Evolutionary conservation across 108 stramenopile genomes (phyloP).

Genomic region (Pseudonitzschia delicatissima): DNA sequence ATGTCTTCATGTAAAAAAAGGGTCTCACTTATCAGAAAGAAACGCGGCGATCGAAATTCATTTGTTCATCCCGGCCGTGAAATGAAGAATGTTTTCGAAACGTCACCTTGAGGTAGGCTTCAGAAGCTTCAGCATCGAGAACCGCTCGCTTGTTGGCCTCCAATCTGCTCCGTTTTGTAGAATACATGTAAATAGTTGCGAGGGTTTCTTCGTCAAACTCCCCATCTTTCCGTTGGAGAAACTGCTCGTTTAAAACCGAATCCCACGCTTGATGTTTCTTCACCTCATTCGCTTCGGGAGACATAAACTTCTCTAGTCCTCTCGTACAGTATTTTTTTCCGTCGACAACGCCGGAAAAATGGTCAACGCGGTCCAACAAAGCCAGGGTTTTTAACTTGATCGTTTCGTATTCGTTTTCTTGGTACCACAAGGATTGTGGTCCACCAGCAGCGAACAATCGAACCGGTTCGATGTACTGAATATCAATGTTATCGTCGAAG

Average conservation of each 20-base stretch:
- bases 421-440: slow-evolving; percentile 25
- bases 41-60: no score
- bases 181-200: slow-evolving; percentile 15
- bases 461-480: slow-evolving; percentile 15
- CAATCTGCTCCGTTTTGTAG: slow-evolving; percentile 1
- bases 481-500: slow-evolving; percentile 16
- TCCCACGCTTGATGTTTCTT: slow-evolving; percentile 26
- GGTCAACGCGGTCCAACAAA: slow-evolving; percentile 15
- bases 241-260: slow-evolving; percentile 24
- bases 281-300: neutral
- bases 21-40: no score
- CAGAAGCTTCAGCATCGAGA: slow-evolving; percentile 16
- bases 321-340: slow-evolving; percentile 17
- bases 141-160: slow-evolving; percentile 20
- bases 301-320: slow-evolving; percentile 27
- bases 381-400: slow-evolving; percentile 18
- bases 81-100: neutral
- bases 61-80: no score
- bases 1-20: no score
- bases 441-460: neutral
- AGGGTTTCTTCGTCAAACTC: slow-evolving; percentile 20
- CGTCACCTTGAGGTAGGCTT: slow-evolving; percentile 16
- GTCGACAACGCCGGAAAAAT: neutral
- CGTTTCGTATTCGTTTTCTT: slow-evolving; percentile 16
- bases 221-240: slow-evolving; percentile 11